Evolutionary conservation across 495 filamentous ascomycete genomes (phyloP).

Genomic region (Elaphomyces granulatus): DNA sequence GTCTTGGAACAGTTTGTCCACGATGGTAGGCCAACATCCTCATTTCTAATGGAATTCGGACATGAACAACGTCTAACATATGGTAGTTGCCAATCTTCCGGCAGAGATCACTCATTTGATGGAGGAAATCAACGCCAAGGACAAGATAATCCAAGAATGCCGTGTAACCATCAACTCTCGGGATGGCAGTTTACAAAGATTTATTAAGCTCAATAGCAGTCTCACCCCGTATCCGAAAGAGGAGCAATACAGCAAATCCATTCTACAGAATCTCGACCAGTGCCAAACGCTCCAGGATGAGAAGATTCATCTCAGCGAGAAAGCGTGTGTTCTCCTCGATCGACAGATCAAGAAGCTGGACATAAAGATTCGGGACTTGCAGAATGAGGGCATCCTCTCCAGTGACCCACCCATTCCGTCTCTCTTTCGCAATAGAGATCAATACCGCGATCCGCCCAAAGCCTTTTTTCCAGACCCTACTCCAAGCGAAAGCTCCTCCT

Average conservation of each 20-base stretch:
- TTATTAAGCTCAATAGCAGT: slow-evolving; percentile 73
- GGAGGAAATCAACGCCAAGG: slow-evolving; percentile 89
- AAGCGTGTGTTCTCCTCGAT: slow-evolving; percentile 64
- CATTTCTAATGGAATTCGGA: too few species aligned
- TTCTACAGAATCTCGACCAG: slow-evolving; percentile 54
- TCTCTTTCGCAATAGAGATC: slow-evolving; percentile 47
- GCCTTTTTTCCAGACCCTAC: slow-evolving; percentile 34
- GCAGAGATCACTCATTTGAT: slow-evolving; percentile 84
- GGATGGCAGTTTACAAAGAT: slow-evolving; percentile 77
- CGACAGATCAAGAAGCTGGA: slow-evolving; percentile 83
- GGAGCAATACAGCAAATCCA: slow-evolving; percentile 51
- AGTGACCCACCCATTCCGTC: slow-evolving; percentile 69
- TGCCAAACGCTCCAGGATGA: slow-evolving; percentile 69
- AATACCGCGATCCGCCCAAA: slow-evolving; percentile 40
- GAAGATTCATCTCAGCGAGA: slow-evolving; percentile 67
- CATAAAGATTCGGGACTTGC: slow-evolving; percentile 67
- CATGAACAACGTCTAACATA: background rate
- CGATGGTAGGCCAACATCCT: slow-evolving; percentile 37
- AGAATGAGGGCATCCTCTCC: slow-evolving; percentile 63
- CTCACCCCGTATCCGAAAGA: slow-evolving; percentile 76
- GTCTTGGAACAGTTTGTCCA: slow-evolving; percentile 91
- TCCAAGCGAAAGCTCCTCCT: slow-evolving; percentile 26
- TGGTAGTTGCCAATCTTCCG: slow-evolving; percentile 66
- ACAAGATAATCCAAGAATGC: slow-evolving; percentile 61
- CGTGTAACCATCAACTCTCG: slow-evolving; percentile 56